Conservation (phyloP, 1,284 basidiomycete species). For the Rhodotorula glutinis region DNA sequence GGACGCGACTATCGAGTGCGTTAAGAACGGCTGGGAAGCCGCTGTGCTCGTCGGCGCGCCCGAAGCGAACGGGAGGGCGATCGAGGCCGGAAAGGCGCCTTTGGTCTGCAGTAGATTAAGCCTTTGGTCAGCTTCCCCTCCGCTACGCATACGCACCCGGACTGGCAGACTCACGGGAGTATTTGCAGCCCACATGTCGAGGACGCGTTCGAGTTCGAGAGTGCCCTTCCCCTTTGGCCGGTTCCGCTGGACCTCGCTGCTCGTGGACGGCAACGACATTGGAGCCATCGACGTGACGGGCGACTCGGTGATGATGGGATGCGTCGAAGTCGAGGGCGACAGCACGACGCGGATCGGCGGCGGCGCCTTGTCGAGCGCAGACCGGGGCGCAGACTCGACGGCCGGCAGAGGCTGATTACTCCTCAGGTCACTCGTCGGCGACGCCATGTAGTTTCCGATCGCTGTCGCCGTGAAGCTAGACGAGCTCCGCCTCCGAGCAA, state of each 20-base stretch:
- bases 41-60: constrained; percentile 5
- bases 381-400: constrained; percentile 16
- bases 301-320: neutral
- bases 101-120: constrained; percentile 8
- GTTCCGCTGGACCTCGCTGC: constrained; percentile 10
- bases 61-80: constrained; percentile 2
- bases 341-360: neutral
- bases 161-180: constrained; percentile 15
- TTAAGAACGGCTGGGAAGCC: constrained; percentile 13
- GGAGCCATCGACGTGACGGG: constrained; percentile 2
- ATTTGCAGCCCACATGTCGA: constrained; percentile 33
- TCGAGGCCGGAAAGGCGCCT: constrained; percentile 16
- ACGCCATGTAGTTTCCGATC: constrained; percentile 16
- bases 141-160: no score
- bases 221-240: constrained; percentile 32
- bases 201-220: constrained; percentile 36
- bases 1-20: constrained; percentile 15
- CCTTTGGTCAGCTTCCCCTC: neutral
- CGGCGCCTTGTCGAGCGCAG: constrained; percentile 17
- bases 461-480: constrained; percentile 17
- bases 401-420: constrained; percentile 18
- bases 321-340: constrained; percentile 1
- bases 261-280: constrained; percentile 19
- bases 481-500: constrained; percentile 17
- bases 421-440: constrained; percentile 25